Evolutionary conservation across 257 asterid genomes (phyloP).

Genomic region (Nicotiana tomentosiformis): DNA sequence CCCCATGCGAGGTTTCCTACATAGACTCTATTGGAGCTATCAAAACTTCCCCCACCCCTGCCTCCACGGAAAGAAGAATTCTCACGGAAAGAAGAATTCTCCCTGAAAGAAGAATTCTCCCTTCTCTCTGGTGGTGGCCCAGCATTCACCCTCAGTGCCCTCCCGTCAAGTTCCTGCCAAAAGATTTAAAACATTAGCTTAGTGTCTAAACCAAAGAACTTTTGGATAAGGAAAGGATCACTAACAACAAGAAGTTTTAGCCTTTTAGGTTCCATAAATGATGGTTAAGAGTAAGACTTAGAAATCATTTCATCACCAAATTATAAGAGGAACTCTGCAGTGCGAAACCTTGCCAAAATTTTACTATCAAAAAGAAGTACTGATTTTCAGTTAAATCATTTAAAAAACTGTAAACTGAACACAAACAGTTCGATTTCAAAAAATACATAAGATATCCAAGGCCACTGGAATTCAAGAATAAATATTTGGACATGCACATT

Average conservation of each 20-base stretch:
- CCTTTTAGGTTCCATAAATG: neutral
- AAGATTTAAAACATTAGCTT: neutral
- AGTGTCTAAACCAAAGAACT: neutral
- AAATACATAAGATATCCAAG: neutral
- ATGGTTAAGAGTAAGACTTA: neutral
- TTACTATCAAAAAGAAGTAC: neutral
- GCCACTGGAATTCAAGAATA: neutral
- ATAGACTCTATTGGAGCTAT: constrained; percentile 47
- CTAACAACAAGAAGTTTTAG: neutral
- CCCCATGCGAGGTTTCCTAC: constrained; percentile 93
- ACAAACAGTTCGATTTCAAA: neutral
- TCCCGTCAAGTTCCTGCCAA: constrained; percentile 76
- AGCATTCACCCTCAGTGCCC: constrained; percentile 67
- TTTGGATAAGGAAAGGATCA: neutral
- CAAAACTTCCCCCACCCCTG: constrained; percentile 47
- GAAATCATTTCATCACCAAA: neutral
- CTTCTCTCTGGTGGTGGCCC: constrained; percentile 79
- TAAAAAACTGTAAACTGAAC: neutral
- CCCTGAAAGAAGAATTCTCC: constrained; percentile 31
- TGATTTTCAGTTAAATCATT: neutral
- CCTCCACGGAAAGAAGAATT: constrained; percentile 38
- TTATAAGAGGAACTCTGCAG: neutral
- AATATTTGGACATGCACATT: neutral
- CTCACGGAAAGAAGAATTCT: constrained; percentile 25
- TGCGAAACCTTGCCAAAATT: neutral